Base-by-base conservation (phyloP, 495 filamentous ascomycete species). In the Aspergillus avenaceus region DNA sequence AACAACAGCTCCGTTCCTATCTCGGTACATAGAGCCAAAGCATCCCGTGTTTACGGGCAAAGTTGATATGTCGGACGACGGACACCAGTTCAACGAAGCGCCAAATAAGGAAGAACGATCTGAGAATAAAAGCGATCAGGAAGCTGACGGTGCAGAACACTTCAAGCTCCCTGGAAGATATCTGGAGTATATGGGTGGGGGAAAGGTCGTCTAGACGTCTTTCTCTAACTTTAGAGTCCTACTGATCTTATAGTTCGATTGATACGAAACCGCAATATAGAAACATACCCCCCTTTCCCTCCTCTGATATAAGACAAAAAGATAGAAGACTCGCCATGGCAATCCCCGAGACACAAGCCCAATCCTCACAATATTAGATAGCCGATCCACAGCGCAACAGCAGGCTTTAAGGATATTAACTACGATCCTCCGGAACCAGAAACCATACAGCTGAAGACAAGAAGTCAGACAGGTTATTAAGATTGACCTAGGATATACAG, bases 31-130 rank as follows among this genome's bases (percentile, higher is more conserved):
- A 69, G 56, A 0, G 81, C 70, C 55, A 76, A 82, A n/a, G 77
- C 77, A 24, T 77, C 1, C 82, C 83, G 56, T 84, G 78, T 46
- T 84, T 85, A 60, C 85, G 85, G 0, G 83, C 80, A 41, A 85
- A 84, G 11, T 53, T 71, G 42, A 58, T 68, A 8, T 29, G 73
- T 4, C 56, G 48, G 0, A 47, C 48, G n/a, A 71, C 63, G 1
- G 68, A 60, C 0, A 60, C 63, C 2, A 64, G 47, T 8, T 82
- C 84, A 44, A 86, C 78, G 55, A 80, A 76, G 0, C 85, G 64
- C 83, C 84, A 86, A 0, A 84, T 73, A 1, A 86, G 59, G 0
- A 64, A 81, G 54, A 84, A 84, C 0, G 76, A 72, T 84, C 83
- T 86, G 41, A 86, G 52, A 16, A 84, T 69, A 13, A 84, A 52